Conservation (phyloP, 2,329 filamentous ascomycete species). For the Colletotrichum agaves region DNA sequence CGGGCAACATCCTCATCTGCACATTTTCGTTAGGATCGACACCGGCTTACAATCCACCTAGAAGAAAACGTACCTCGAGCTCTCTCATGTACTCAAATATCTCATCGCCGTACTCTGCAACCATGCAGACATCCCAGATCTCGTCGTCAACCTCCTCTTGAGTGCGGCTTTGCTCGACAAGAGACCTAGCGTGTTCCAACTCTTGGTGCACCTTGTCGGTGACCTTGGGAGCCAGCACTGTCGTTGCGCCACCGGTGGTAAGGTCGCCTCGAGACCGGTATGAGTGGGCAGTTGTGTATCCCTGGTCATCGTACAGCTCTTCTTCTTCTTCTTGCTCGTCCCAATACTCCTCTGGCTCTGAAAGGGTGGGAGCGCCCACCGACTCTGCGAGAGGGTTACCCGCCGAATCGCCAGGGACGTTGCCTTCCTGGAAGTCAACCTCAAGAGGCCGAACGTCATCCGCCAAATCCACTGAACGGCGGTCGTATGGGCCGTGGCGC, state of each 20-base stretch:
- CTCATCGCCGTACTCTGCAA: slow-evolving; percentile 94
- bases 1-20: slow-evolving; percentile 83
- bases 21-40: slow-evolving; percentile 41
- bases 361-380: slow-evolving; percentile 37
- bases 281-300: slow-evolving; percentile 81
- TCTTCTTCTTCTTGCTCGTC: slow-evolving; percentile 82
- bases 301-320: slow-evolving; percentile 69
- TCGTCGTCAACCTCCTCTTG: slow-evolving; percentile 88
- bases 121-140: slow-evolving; percentile 95
- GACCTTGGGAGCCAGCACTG: slow-evolving; percentile 76
- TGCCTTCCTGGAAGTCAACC: slow-evolving; percentile 12
- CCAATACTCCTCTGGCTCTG: slow-evolving; percentile 75
- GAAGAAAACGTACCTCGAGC: slow-evolving; percentile 74
- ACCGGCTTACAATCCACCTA: not conserved
- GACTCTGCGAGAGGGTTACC: slow-evolving; percentile 18
- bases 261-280: slow-evolving; percentile 77
- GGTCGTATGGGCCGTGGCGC: slow-evolving; percentile 22
- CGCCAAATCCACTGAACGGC: slow-evolving; percentile 21
- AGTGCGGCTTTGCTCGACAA: slow-evolving; percentile 74
- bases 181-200: slow-evolving; percentile 69
- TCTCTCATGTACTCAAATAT: slow-evolving; percentile 93
- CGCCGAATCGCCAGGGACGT: slow-evolving; percentile 10
- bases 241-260: slow-evolving; percentile 62
- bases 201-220: slow-evolving; percentile 77
- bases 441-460: slow-evolving; percentile 12